Conservation (phyloP, 2,329 filamentous ascomycete genomes). For the Ceratocystis ficicola region DNA sequence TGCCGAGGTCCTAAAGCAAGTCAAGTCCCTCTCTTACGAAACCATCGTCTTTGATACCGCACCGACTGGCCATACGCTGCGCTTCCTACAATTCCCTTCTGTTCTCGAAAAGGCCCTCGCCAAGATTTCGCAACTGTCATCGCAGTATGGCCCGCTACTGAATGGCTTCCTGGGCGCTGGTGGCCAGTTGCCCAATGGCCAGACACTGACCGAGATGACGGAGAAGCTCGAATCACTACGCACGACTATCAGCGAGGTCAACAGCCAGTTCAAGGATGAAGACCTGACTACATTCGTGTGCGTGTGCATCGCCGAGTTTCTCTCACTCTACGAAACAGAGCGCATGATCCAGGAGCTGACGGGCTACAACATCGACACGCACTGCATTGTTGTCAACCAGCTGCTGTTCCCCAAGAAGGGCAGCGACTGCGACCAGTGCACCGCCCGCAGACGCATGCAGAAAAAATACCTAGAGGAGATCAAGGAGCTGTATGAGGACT, state of each 20-base stretch:
- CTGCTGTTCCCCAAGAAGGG: constrained; percentile 79
- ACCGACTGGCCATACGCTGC: constrained; percentile 92
- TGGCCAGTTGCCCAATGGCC: constrained; percentile 69
- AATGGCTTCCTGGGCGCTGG: constrained; percentile 81
- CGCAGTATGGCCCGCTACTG: constrained; percentile 89
- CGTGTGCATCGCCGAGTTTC: constrained; percentile 94
- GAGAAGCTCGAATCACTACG: constrained; percentile 88
- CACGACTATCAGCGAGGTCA: constrained; percentile 88
- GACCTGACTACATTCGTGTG: constrained; percentile 94
- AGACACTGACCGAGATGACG: constrained; percentile 82
- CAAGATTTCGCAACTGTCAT: constrained; percentile 86
- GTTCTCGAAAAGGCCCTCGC: constrained; percentile 97
- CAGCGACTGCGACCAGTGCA: constrained; percentile 88
- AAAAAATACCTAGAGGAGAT: constrained; percentile 99
- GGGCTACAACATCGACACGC: constrained; percentile 87
- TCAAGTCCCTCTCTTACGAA: constrained; percentile 97
- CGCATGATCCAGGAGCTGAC: constrained; percentile 98
- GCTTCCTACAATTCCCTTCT: constrained; percentile 95
- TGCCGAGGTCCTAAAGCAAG: constrained; percentile 96
- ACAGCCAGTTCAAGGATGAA: constrained; percentile 95
- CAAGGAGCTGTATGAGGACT: constrained; percentile 87
- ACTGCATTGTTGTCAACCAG: constrained; percentile 97
- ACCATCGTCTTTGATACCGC: constrained; percentile 99
- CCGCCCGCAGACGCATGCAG: constrained; percentile 91
- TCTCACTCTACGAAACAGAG: constrained; percentile 95